phyloP scores from a whole-genome alignment of 768 basidiomycete species.

The Lyophyllum atratum region DNA sequence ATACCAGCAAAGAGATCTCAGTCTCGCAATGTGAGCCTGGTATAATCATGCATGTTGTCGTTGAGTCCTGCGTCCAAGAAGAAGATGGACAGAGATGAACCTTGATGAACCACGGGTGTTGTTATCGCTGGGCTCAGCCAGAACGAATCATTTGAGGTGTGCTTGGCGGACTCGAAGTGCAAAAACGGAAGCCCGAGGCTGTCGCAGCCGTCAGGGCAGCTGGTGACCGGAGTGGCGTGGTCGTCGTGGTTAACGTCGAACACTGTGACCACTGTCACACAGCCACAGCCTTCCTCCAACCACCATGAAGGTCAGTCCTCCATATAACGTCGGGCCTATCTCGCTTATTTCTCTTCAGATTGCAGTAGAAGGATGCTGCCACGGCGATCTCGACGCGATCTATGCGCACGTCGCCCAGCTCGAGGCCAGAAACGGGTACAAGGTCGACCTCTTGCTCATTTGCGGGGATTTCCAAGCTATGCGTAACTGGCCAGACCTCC shows the following conservation, averaged over 20 bases:
- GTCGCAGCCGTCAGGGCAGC: too few species aligned
- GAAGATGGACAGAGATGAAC: too few species aligned
- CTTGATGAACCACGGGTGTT: too few species aligned
- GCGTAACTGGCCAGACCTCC: constrained; percentile 80
- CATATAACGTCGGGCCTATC: not conserved
- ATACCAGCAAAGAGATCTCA: too few species aligned
- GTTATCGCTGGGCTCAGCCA: too few species aligned
- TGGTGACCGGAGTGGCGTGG: too few species aligned
- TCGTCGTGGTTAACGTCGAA: too few species aligned
- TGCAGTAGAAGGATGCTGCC: constrained; percentile 94
- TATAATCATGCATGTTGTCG: too few species aligned
- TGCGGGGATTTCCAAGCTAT: constrained; percentile 98
- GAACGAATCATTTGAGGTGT: too few species aligned
- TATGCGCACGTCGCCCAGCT: constrained; percentile 70
- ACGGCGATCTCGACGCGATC: constrained; percentile 89
- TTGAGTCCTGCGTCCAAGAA: too few species aligned
- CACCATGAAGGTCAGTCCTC: not conserved
- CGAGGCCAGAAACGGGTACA: constrained; percentile 61
- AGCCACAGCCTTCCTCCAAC: not conserved
- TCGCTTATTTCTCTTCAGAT: constrained; percentile 45
- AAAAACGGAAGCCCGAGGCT: not conserved
- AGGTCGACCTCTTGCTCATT: constrained; percentile 84
- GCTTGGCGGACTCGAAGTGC: too few species aligned
- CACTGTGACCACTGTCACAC: not conserved
- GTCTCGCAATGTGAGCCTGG: too few species aligned